Percentiles rank a stretch among this genome's conserved stretches.
phyloP scores from a whole-genome alignment of 2,329 filamentous ascomycete genomes.

The Botryotinia globosa region DNA sequence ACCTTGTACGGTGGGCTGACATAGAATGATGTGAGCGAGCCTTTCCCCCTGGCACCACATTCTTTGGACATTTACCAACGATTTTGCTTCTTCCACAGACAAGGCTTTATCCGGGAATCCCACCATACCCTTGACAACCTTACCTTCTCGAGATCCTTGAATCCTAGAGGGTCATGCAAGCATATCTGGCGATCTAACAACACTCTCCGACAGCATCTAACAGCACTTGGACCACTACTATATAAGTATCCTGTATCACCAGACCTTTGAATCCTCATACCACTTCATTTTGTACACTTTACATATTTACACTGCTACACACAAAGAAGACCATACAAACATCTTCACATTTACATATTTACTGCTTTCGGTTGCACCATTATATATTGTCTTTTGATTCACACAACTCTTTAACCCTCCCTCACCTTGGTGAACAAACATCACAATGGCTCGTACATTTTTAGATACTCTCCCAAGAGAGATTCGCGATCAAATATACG shows the following conservation, averaged over 20 bases:
- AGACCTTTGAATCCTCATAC: slow-evolving; percentile 4
- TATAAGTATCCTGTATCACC: slow-evolving; percentile 6
- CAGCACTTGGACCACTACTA: background rate
- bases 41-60: background rate
- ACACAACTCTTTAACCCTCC: background rate
- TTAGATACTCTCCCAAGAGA: slow-evolving; percentile 19
- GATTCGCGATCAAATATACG: slow-evolving; percentile 23
- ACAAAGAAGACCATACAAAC: background rate
- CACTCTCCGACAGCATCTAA: background rate
- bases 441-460: slow-evolving; percentile 13
- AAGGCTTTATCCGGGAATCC: background rate
- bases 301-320: background rate
- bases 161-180: background rate
- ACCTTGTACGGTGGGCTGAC: slow-evolving; percentile 1
- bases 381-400: background rate
- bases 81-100: background rate
- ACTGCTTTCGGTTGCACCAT: background rate
- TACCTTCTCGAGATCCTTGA: background rate
- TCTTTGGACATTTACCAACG: background rate
- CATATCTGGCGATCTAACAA: slow-evolving; percentile 11
- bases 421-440: background rate
- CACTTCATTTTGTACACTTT: background rate
- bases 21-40: slow-evolving; percentile 11
- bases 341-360: background rate
- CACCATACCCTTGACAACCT: background rate